phyloP scores from a whole-genome alignment of 768 basidiomycete species.

The Hygrocybe coccinea region DNA sequence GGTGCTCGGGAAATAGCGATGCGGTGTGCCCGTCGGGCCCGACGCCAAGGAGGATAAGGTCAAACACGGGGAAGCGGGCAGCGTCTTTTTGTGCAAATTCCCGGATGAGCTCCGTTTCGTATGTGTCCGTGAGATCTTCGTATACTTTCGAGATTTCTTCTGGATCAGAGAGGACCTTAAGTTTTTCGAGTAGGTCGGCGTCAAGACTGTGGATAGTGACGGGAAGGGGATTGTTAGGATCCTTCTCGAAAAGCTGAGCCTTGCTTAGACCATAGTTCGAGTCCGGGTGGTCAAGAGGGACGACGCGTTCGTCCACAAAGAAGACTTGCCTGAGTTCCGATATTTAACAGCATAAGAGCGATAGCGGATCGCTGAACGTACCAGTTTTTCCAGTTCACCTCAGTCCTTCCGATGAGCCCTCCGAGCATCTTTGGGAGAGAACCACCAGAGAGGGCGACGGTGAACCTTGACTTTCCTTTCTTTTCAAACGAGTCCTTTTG shows the following conservation, averaged over 20 bases:
- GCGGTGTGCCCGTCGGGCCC: constrained; percentile 99
- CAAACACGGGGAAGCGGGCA: constrained; percentile 95
- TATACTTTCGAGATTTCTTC: neutral
- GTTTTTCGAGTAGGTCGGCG: constrained; percentile 54
- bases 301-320: constrained; percentile 94
- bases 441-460: constrained; percentile 90
- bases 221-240: constrained; percentile 58
- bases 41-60: constrained; percentile 94
- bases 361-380: constrained; percentile 31
- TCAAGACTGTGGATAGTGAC: constrained; percentile 75
- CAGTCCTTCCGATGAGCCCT: constrained; percentile 57
- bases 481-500: constrained; percentile 88
- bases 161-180: constrained; percentile 20
- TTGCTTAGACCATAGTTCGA: constrained; percentile 83
- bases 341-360: constrained; percentile 1
- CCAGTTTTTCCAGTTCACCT: constrained; percentile 94
- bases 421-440: constrained; percentile 79
- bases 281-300: constrained; percentile 87
- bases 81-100: constrained; percentile 91
- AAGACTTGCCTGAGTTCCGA: constrained; percentile 77
- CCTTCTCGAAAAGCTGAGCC: constrained; percentile 71
- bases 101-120: constrained; percentile 78
- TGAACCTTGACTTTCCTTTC: constrained; percentile 71
- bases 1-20: constrained; percentile 93
- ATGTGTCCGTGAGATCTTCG: constrained; percentile 75